Evolutionary conservation across 2,329 filamentous ascomycete genomes (phyloP).

Genomic region (Epichloe coenophiala): DNA sequence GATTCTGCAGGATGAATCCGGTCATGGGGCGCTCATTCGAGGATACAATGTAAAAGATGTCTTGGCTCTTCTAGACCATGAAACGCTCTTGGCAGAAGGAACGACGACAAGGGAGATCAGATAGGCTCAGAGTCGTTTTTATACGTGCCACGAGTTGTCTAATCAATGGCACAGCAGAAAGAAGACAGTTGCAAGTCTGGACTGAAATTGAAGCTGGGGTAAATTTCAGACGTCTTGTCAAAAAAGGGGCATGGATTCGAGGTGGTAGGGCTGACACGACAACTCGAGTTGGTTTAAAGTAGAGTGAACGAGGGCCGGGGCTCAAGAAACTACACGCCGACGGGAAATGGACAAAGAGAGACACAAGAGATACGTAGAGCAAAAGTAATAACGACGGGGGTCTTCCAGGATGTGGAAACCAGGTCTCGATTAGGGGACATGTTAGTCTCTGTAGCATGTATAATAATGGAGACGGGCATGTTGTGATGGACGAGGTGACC

Average conservation of each 20-base stretch:
- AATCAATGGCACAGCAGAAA: not conserved
- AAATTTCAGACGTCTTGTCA: not conserved
- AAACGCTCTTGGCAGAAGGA: not conserved
- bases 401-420: slow-evolving; percentile 3
- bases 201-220: not conserved
- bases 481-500: not conserved
- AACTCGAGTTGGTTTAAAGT: not conserved
- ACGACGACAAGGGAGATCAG: not conserved
- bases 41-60: not conserved
- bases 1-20: not conserved
- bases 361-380: not conserved
- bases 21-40: not conserved
- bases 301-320: not conserved
- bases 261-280: slow-evolving; percentile 4
- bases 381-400: not conserved
- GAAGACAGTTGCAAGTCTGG: not conserved
- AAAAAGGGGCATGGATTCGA: not conserved
- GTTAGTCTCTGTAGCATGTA: not conserved
- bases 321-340: not conserved
- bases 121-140: not conserved
- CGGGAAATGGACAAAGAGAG: not conserved
- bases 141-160: not conserved
- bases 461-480: not conserved
- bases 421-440: not conserved
- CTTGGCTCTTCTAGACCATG: too few species aligned